A percentile compares a stretch with the other conserved stretches of the same genome.
These are phyloP conservation scores for Beauveria bassiana DNA, from an alignment of 2,329 filamentous ascomycete species.

Conservation along the genomic window DNA sequence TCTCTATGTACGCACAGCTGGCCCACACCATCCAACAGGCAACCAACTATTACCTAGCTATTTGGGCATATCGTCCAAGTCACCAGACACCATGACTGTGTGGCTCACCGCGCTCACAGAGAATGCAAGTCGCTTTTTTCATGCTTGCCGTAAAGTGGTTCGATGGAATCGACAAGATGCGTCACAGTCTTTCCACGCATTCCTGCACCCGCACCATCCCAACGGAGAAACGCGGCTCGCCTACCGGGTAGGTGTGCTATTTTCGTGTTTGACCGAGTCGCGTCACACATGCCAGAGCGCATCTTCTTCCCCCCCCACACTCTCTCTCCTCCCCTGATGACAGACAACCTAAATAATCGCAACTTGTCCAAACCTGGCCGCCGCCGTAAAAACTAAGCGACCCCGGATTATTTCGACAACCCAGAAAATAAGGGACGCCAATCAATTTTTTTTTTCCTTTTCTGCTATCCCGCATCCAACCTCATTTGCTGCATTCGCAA, in stretches of 20 bases:
- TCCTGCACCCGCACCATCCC: neutral
- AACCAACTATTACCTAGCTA: neutral
- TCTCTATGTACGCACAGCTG: too few relatives aligned
- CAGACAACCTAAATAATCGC: neutral
- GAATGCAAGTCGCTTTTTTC: neutral
- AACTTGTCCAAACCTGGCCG: neutral
- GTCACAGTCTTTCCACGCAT: neutral
- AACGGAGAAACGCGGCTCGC: neutral
- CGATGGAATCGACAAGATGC: neutral
- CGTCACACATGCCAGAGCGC: neutral
- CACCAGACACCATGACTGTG: slow-evolving; percentile 11
- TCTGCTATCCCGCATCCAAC: neutral
- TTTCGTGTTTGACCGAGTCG: neutral
- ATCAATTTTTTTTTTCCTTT: neutral
- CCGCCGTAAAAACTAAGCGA: neutral
- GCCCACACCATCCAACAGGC: neutral
- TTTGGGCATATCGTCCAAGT: neutral
- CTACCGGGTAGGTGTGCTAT: neutral
- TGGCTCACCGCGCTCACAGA: neutral
- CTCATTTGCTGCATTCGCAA: neutral
- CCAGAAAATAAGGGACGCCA: neutral
- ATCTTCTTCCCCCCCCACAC: neutral
- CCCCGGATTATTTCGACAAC: neutral
- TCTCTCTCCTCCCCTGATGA: too few relatives aligned
- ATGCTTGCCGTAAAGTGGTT: neutral